phyloP scores from a whole-genome alignment of 305 asterid species.

The Striga hermonthica region DNA sequence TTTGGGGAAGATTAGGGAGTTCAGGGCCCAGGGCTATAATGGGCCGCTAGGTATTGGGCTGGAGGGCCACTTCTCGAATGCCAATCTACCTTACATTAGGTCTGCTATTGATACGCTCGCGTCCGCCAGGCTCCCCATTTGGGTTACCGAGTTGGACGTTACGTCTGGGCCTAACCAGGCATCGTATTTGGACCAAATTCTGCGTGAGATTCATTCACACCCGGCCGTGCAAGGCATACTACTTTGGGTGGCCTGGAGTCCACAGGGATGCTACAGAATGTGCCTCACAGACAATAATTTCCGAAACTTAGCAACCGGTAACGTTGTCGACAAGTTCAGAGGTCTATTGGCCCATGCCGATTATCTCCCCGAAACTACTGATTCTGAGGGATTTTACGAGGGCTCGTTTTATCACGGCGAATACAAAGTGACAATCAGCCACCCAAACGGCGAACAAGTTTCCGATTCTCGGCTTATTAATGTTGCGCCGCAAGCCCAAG shows the following conservation, averaged over 20 bases:
- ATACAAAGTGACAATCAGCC: constrained; percentile 37
- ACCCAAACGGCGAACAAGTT: constrained; percentile 15
- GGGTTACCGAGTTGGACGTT: constrained; percentile 75
- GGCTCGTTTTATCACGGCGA: constrained; percentile 51
- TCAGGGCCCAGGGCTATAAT: constrained; percentile 40
- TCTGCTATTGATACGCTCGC: constrained; percentile 53
- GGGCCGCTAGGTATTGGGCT: constrained; percentile 71
- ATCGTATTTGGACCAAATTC: constrained; percentile 40
- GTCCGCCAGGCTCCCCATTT: constrained; percentile 53
- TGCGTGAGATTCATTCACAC: constrained; percentile 49
- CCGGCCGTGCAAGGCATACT: constrained; percentile 42
- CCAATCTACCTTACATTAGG: constrained; percentile 52
- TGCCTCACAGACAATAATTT: constrained; percentile 71
- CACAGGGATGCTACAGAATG: constrained; percentile 60
- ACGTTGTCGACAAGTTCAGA: constrained; percentile 42
- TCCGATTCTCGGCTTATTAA: constrained; percentile 16
- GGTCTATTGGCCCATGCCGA: constrained; percentile 17
- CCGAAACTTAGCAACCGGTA: constrained; percentile 50
- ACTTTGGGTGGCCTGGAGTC: constrained; percentile 56
- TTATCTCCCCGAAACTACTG: constrained; percentile 33
- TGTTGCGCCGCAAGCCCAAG: constrained; percentile 22
- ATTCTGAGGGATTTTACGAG: constrained; percentile 42
- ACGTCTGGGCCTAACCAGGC: constrained; percentile 48
- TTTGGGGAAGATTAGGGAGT: constrained; percentile 38
- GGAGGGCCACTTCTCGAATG: constrained; percentile 54